These are phyloP conservation scores for Auriscalpium microsporum DNA, from an alignment of 768 basidiomycete species.

Conservation along the genomic window DNA sequence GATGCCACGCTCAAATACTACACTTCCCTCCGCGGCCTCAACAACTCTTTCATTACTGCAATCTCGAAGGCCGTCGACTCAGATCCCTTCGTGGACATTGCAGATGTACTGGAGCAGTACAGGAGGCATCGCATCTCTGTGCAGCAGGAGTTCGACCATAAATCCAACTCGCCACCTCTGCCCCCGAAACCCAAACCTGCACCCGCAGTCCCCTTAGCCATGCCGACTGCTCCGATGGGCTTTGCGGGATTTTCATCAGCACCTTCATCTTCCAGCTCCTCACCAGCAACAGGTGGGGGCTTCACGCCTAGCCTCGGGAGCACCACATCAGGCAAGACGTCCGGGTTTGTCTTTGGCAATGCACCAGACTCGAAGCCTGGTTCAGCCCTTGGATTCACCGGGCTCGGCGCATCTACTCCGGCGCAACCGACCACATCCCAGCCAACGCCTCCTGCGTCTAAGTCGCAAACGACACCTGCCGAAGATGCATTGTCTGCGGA, in stretches of 20 bases:
- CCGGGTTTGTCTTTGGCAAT: constrained; percentile 9
- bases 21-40: constrained; percentile 65
- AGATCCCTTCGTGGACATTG: constrained; percentile 65
- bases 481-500: not conserved
- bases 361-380: not conserved
- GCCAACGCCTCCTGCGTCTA: not conserved
- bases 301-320: constrained; percentile 12
- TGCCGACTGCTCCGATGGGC: constrained; percentile 7
- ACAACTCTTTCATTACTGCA: constrained; percentile 53
- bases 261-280: constrained; percentile 19
- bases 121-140: constrained; percentile 44
- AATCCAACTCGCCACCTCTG: constrained; percentile 3
- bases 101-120: constrained; percentile 50
- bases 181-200: not conserved
- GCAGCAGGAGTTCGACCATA: constrained; percentile 46
- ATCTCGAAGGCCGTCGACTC: constrained; percentile 50
- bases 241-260: constrained; percentile 30
- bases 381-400: not conserved
- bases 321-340: constrained; percentile 6
- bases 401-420: not conserved
- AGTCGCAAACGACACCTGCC: constrained; percentile 11
- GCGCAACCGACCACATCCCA: not conserved
- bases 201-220: not conserved
- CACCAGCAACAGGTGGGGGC: constrained; percentile 16
- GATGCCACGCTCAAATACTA: constrained; percentile 45